A percentile compares a stretch with the other conserved stretches of the same genome.
phyloP scores from a whole-genome alignment of 257 asterid genomes.

The Solanum paucissectum region DNA sequence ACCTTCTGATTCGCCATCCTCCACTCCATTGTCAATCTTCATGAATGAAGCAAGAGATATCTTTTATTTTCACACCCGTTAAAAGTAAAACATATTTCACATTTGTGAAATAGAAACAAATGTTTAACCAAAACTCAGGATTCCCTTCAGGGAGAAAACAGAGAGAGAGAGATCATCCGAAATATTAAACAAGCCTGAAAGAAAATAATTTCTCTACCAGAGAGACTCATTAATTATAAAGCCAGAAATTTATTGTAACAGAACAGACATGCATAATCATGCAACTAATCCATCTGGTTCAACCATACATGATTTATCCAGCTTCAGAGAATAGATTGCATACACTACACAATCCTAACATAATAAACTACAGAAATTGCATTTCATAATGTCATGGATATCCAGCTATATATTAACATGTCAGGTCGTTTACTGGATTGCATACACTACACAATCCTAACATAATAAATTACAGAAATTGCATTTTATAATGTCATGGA shows the following conservation, averaged over 20 bases:
- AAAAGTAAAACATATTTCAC: not conserved
- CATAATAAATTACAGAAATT: not conserved
- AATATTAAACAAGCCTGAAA: not conserved
- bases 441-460: not conserved
- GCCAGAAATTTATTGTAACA: not conserved
- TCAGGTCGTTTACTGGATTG: not conserved
- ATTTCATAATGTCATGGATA: not conserved
- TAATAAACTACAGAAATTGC: not conserved
- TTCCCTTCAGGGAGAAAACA: not conserved
- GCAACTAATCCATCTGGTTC: not conserved
- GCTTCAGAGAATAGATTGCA: not conserved
- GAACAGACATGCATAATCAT: not conserved
- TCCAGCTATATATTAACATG: not conserved
- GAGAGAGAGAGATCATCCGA: not conserved
- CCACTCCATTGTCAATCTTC: conserved; percentile 74
- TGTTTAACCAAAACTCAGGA: not conserved
- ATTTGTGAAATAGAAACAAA: not conserved
- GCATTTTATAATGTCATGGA: not conserved
- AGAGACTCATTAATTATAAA: not conserved
- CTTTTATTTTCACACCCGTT: not conserved
- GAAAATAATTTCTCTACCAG: not conserved
- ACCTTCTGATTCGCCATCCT: conserved; percentile 53
- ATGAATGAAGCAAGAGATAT: conserved; percentile 1
- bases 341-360: not conserved
- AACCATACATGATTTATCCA: not conserved